Evolutionary conservation across 768 basidiomycete genomes (phyloP).

Genomic region (Ephemerocybe angulata): DNA sequence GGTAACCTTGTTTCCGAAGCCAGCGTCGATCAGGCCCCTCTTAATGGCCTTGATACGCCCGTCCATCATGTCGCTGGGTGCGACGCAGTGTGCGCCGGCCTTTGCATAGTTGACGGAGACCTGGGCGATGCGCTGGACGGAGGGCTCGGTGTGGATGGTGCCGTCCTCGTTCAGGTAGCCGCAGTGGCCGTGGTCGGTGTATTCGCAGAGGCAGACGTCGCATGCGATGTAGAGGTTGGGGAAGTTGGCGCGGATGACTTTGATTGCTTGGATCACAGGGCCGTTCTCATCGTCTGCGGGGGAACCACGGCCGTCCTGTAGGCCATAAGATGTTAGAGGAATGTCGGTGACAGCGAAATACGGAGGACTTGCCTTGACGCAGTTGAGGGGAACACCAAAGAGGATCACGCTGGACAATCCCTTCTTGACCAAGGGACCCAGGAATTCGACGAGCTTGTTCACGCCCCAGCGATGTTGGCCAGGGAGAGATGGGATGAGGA

Average conservation of each 20-base stretch:
- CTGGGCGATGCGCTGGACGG: slow-evolving; percentile 84
- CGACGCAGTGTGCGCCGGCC: slow-evolving; percentile 97
- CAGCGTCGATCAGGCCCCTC: slow-evolving; percentile 73
- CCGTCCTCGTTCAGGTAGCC: slow-evolving; percentile 74
- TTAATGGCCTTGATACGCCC: slow-evolving; percentile 91
- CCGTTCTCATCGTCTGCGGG: slow-evolving; percentile 88
- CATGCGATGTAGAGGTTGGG: slow-evolving; percentile 85
- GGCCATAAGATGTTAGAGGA: neutral
- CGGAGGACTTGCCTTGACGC: slow-evolving; percentile 57
- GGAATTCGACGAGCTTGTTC: slow-evolving; percentile 84
- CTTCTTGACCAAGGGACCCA: slow-evolving; percentile 84
- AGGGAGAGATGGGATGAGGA: slow-evolving; percentile 73
- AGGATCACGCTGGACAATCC: slow-evolving; percentile 90
- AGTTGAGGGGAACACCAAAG: slow-evolving; percentile 87
- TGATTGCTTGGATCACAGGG: slow-evolving; percentile 92
- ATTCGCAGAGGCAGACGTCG: slow-evolving; percentile 99
- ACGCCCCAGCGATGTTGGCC: slow-evolving; percentile 93
- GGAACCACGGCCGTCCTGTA: slow-evolving; percentile 76
- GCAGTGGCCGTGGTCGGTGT: slow-evolving; percentile 97
- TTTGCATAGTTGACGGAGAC: slow-evolving; percentile 89
- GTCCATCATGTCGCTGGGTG: slow-evolving; percentile 99
- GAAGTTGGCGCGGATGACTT: slow-evolving; percentile 69
- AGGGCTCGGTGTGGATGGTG: slow-evolving; percentile 72
- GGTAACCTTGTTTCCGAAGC: slow-evolving; percentile 82
- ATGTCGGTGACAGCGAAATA: neutral